Evolutionary conservation across 345 rosid genomes (phyloP).

Genomic region (Sisymbrium altissimum): DNA sequence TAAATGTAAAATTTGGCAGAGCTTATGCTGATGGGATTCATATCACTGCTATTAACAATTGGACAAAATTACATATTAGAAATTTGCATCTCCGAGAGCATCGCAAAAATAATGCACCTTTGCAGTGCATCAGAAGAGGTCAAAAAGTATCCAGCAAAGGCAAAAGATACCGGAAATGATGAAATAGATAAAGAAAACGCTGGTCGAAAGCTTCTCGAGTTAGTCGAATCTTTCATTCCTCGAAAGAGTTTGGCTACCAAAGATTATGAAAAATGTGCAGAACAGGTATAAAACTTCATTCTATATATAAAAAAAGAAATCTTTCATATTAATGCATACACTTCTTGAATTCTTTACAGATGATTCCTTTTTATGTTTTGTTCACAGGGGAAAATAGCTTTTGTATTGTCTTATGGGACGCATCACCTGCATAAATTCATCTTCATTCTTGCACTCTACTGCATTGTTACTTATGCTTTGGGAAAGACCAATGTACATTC

Average conservation of each 20-base stretch:
- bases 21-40: constrained; percentile 86
- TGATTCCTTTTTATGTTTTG: background rate
- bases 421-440: constrained; percentile 93
- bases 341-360: background rate
- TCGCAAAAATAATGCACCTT: constrained; percentile 68
- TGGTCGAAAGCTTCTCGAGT: constrained; percentile 53
- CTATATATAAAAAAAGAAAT: background rate
- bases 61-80: constrained; percentile 44
- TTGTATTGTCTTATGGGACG: constrained; percentile 75
- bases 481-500: constrained; percentile 68
- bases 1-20: constrained; percentile 38
- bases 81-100: constrained; percentile 56
- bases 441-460: constrained; percentile 76
- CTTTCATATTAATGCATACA: background rate
- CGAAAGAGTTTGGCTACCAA: constrained; percentile 52
- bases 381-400: constrained; percentile 72
- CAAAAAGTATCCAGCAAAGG: background rate
- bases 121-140: constrained; percentile 33
- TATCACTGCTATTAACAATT: constrained; percentile 74
- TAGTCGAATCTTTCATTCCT: constrained; percentile 28
- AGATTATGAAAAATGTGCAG: constrained; percentile 48
- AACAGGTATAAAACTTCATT: constrained; percentile 29
- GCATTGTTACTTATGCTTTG: constrained; percentile 63
- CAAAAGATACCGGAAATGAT: background rate
- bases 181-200: background rate